These are phyloP conservation scores for Tardiomyces digboiensis DNA, from an alignment of 1,139 yeast species.

Conservation along the genomic window DNA sequence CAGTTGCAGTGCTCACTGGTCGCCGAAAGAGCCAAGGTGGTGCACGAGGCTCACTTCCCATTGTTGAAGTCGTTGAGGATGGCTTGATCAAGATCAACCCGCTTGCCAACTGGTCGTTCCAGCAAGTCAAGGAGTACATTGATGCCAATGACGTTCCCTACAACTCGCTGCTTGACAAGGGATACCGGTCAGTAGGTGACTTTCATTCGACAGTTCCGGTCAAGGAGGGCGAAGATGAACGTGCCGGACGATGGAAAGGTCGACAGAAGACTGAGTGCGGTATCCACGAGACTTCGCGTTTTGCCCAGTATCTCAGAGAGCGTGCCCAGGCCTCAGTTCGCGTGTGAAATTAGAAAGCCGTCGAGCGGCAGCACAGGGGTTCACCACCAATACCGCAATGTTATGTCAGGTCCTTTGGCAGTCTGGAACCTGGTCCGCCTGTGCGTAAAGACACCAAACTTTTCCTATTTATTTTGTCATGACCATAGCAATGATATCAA, in stretches of 20 bases:
- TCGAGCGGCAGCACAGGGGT: no score
- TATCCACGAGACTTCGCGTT: conserved; percentile 72
- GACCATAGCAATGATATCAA: no score
- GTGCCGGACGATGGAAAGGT: conserved; percentile 97
- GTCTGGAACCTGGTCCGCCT: no score
- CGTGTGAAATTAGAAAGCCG: no score
- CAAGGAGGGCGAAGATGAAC: conserved; percentile 85
- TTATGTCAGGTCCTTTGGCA: no score
- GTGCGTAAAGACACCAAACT: no score
- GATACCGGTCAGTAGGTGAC: conserved; percentile 90
- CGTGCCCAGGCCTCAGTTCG: not conserved
- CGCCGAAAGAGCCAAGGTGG: conserved; percentile 91
- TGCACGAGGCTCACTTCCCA: conserved; percentile 60
- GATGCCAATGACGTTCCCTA: conserved; percentile 70
- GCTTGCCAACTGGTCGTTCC: conserved; percentile 73
- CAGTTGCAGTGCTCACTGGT: conserved; percentile 85
- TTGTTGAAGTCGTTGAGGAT: conserved; percentile 58
- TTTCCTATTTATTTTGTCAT: no score
- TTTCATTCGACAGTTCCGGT: conserved; percentile 94
- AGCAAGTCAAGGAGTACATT: conserved; percentile 60
- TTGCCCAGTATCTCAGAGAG: conserved; percentile 33
- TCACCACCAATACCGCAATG: no score
- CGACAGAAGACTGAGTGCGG: conserved; percentile 93
- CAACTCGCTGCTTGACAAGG: conserved; percentile 73
- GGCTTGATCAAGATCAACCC: conserved; percentile 84